Percentiles rank a stretch among this genome's conserved stretches.
Conservation (phyloP, 192 early-diverging fungal species). For the Thoreauomyces humboldtii region DNA sequence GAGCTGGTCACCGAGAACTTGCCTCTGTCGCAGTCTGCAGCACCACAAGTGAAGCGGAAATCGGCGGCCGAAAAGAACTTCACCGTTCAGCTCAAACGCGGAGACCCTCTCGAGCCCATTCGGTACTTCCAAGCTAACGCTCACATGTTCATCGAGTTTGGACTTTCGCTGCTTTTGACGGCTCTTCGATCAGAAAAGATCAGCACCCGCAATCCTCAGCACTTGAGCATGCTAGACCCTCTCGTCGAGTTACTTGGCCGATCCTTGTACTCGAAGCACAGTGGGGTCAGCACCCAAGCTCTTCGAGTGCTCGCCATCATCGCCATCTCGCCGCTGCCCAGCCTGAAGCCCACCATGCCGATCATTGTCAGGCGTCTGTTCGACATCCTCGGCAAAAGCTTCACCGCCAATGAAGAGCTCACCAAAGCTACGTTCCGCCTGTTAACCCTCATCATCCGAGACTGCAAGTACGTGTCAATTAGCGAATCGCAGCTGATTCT, state of each 20-base stretch:
- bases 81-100: slow-evolving; percentile 71
- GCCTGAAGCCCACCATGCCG: slow-evolving; percentile 61
- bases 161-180: slow-evolving; percentile 76
- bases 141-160: slow-evolving; percentile 91
- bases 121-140: slow-evolving; percentile 84
- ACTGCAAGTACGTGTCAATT: slow-evolving; percentile 66
- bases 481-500: slow-evolving; percentile 73
- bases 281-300: slow-evolving; percentile 62
- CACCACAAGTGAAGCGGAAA: slow-evolving; percentile 52
- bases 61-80: slow-evolving; percentile 57
- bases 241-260: slow-evolving; percentile 80
- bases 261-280: slow-evolving; percentile 79
- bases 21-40: slow-evolving; percentile 61
- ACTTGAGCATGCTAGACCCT: slow-evolving; percentile 72
- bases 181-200: slow-evolving; percentile 54
- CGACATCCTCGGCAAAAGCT: slow-evolving; percentile 63
- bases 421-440: slow-evolving; percentile 82
- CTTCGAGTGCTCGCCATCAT: slow-evolving; percentile 73
- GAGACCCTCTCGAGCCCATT: slow-evolving; percentile 52
- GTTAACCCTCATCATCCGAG: slow-evolving; percentile 76
- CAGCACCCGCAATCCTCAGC: slow-evolving; percentile 44
- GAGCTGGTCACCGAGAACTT: slow-evolving; percentile 84
- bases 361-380: slow-evolving; percentile 79
- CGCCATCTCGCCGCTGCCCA: slow-evolving; percentile 70
- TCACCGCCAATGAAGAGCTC: slow-evolving; percentile 55